A percentile compares a stretch with the other conserved stretches of the same genome.
Evolutionary conservation across 169 alveolate genomes (phyloP).

Genomic region (Babesia gibsoni): DNA sequence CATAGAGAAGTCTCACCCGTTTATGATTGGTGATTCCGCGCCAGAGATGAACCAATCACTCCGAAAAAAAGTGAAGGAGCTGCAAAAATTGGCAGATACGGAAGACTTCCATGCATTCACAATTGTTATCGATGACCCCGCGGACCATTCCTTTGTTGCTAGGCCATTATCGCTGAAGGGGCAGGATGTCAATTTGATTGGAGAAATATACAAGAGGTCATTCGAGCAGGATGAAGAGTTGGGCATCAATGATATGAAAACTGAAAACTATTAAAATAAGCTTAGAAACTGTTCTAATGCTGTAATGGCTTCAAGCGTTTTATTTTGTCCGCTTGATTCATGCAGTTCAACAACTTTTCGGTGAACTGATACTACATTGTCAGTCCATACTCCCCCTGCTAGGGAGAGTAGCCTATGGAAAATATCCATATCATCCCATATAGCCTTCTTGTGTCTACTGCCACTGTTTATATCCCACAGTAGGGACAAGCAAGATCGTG

Average conservation of each 20-base stretch:
- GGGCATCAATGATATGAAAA: slow-evolving; percentile 39
- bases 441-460: background rate
- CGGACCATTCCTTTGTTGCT: slow-evolving; percentile 45
- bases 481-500: slow-evolving; percentile 9
- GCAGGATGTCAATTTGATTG: slow-evolving; percentile 18
- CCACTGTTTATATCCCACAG: background rate
- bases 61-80: slow-evolving; percentile 4
- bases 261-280: slow-evolving; percentile 40
- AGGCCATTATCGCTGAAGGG: background rate
- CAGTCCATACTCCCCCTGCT: background rate
- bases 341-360: no score
- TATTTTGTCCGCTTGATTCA: background rate
- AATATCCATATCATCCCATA: background rate
- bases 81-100: slow-evolving; percentile 5
- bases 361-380: background rate
- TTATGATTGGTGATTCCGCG: slow-evolving; percentile 91
- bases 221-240: slow-evolving; percentile 50
- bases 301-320: background rate
- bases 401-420: background rate
- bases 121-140: slow-evolving; percentile 46
- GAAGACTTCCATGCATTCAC: background rate
- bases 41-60: background rate
- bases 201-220: slow-evolving; percentile 36
- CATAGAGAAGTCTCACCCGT: slow-evolving; percentile 83
- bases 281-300: slow-evolving; percentile 16